phyloP scores from a whole-genome alignment of 805 yeast species.

The Tetrapisispora fleetii region DNA sequence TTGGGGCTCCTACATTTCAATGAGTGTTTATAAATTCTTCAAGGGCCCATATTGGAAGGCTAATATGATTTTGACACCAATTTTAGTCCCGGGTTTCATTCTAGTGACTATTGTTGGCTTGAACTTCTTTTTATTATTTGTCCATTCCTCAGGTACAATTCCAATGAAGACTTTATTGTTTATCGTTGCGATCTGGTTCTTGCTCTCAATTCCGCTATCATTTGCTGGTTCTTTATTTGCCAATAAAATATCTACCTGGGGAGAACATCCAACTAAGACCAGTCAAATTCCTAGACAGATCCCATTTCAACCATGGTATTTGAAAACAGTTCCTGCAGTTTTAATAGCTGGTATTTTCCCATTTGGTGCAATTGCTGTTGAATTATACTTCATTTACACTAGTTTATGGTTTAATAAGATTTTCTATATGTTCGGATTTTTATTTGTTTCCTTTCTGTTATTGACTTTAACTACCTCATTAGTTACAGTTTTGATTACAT shows the following conservation, averaged over 20 bases:
- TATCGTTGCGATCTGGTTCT: conserved; percentile 73
- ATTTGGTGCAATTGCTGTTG: conserved; percentile 89
- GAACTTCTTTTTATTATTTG: conserved; percentile 74
- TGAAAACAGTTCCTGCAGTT: conserved; percentile 56
- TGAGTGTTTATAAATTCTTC: conserved; percentile 75
- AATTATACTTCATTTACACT: conserved; percentile 83
- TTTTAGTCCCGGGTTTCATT: conserved; percentile 72
- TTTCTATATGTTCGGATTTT: conserved; percentile 95
- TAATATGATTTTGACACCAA: conserved; percentile 74
- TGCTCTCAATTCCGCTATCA: conserved; percentile 76
- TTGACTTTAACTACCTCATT: conserved; percentile 74
- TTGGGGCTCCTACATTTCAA: conserved; percentile 81
- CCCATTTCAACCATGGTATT: conserved; percentile 81
- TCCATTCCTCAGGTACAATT: conserved; percentile 84
- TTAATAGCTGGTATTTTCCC: conserved; percentile 85
- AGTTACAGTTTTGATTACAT: conserved; percentile 70
- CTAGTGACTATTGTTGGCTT: conserved; percentile 55
- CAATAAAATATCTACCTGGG: conserved; percentile 45
- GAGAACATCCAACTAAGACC: conserved; percentile 70
- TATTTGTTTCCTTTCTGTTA: conserved; percentile 77
- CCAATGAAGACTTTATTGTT: conserved; percentile 86
- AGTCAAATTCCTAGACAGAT: conserved; percentile 96
- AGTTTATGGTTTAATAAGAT: conserved; percentile 91
- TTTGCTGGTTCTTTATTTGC: conserved; percentile 75
- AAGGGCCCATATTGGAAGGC: conserved; percentile 88